Percentiles rank a stretch among this genome's conserved stretches.
These are phyloP conservation scores for Magnolia officinalis DNA, from an alignment of 164 flowering plant genomes.

Conservation along the genomic window DNA sequence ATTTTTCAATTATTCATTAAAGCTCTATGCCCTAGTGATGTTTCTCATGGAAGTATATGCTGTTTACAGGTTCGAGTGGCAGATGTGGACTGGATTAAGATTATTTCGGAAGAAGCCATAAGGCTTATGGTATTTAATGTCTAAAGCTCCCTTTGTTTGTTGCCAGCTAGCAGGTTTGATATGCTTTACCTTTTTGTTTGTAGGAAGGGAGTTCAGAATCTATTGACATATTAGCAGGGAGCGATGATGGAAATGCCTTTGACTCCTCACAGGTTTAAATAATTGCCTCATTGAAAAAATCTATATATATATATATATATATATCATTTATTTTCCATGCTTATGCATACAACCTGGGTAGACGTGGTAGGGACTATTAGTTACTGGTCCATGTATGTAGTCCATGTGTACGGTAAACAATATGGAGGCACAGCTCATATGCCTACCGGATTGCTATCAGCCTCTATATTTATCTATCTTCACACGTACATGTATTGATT, in stretches of 20 bases:
- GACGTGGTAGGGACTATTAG: not conserved
- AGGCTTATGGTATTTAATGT: constrained; percentile 55
- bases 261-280: constrained; percentile 71
- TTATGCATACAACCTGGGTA: not conserved
- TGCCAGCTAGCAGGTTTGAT: not conserved
- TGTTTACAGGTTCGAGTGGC: constrained; percentile 72
- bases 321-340: not conserved
- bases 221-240: constrained; percentile 60
- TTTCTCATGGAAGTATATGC: constrained; percentile 15
- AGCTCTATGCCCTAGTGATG: not conserved
- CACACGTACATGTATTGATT: no score
- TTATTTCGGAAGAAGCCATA: constrained; percentile 55
- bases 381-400: not conserved
- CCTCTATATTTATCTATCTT: no score
- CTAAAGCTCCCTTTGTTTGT: not conserved
- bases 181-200: constrained; percentile 4
- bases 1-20: no score
- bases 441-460: no score
- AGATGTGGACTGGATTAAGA: constrained; percentile 89
- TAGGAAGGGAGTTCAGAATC: constrained; percentile 62
- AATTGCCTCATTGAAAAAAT: not conserved
- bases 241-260: constrained; percentile 61
- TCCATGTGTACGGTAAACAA: no score
- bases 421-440: no score
- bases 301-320: not conserved